Base-by-base conservation (phyloP, 2,329 filamentous ascomycete species). In the Apiospora kogelbergensis region DNA sequence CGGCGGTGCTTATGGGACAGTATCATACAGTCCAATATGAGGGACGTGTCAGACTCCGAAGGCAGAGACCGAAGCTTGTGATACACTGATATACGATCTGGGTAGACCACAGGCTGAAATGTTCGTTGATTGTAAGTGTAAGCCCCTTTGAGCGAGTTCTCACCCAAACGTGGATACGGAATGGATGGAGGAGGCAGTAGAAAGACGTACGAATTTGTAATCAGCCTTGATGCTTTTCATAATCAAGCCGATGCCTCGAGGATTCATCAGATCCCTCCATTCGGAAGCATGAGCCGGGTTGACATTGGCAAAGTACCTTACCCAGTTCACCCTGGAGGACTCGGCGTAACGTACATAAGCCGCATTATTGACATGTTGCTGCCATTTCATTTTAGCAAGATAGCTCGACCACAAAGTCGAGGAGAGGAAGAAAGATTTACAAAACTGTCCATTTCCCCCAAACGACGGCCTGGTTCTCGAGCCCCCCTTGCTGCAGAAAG, bases 301-400 rank as follows among this genome's bases (percentile, higher is more conserved):
- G 63, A 89, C 82, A 70, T 84, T 81, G 5, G 89, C 91, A 73
- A 93, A 91, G 75, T 94, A 91, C 68, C 85, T 84, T 33, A 90
- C 86, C 91, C 93, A 97, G 75, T 94, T 93, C 41, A 95, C 88
- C 44, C 95, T 88, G 4, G 90, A 90, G 6, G 91, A 91, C 79
- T 98, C 95, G 44, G 94, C 94, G 78, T 93, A 97, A 71, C 92
- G 88, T 74, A 92, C 90, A 79, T 97, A 97, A 72, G 88, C 89
- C 71, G 95, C 90, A 74, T 97, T 97, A 78, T 97, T 97, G 65
- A 97, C 91, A 79, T 97, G 94, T 65, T 90, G 88, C 89, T 82
- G 26, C 13, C 53, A n/a, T 20, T 10, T 13, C 1, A 6, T 37
- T 17, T 60, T 33, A 57, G 48, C 48, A 33, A 22, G 17, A 60